Evolutionary conservation across 495 filamentous ascomycete species (phyloP).

Genomic region (Annulohypoxylon bovei): DNA sequence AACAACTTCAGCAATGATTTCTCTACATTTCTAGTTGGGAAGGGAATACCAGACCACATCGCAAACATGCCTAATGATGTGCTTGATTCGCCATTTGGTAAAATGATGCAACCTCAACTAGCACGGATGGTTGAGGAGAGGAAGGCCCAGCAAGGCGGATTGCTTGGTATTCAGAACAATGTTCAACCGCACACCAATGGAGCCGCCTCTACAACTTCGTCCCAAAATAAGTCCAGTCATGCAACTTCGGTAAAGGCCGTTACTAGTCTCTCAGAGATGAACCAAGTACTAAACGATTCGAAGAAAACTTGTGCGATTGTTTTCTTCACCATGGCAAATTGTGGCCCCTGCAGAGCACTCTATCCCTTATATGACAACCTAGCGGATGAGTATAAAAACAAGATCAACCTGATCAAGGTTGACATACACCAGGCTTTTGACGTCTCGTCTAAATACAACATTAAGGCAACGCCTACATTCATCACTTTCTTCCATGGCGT

Average conservation of each 20-base stretch:
- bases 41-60: conserved; percentile 88
- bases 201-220: conserved; percentile 39
- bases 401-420: conserved; percentile 81
- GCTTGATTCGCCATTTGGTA: conserved; percentile 88
- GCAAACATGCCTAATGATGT: conserved; percentile 87
- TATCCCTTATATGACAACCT: conserved; percentile 87
- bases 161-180: conserved; percentile 60
- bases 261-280: conserved; percentile 63
- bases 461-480: conserved; percentile 88
- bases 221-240: conserved; percentile 34
- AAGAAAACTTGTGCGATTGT: conserved; percentile 77
- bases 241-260: conserved; percentile 47
- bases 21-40: conserved; percentile 88
- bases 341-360: conserved; percentile 82
- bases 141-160: conserved; percentile 63
- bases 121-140: conserved; percentile 76
- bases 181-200: conserved; percentile 41
- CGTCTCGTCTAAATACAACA: conserved; percentile 70
- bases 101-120: conserved; percentile 86
- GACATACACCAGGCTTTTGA: conserved; percentile 76
- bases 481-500: conserved; percentile 83
- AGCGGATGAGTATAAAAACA: conserved; percentile 75
- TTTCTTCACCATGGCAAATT: conserved; percentile 93
- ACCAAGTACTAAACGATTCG: conserved; percentile 66
- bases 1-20: conserved; percentile 99